A percentile compares a stretch with the other conserved stretches of the same genome.
phyloP scores from a whole-genome alignment of 352 stramenopile genomes.

The Thraustochytrium sp. region DNA sequence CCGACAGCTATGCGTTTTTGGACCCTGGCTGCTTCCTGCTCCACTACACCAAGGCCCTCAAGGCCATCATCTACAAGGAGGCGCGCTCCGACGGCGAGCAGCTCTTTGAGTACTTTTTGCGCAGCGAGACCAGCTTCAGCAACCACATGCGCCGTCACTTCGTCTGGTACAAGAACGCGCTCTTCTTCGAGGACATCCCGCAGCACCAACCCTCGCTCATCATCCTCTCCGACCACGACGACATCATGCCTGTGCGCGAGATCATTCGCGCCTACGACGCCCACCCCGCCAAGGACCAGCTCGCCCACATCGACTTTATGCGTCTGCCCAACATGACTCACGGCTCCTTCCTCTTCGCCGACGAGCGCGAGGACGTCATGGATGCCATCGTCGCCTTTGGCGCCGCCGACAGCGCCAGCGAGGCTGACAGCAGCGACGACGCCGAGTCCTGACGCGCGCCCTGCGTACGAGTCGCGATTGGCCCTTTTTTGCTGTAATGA shows the following conservation, averaged over 20 bases:
- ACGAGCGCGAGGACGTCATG: neutral
- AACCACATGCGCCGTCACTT: conserved; percentile 43
- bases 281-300: neutral
- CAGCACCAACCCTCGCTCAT: neutral
- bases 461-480: too few species aligned
- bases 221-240: conserved; percentile 25
- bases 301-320: conserved; percentile 6
- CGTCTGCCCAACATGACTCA: conserved; percentile 7
- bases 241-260: conserved; percentile 42
- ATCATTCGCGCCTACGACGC: neutral
- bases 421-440: too few species aligned
- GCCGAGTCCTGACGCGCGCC: too few species aligned
- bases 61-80: conserved; percentile 42
- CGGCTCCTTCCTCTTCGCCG: conserved; percentile 12
- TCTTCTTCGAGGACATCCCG: conserved; percentile 39
- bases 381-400: neutral
- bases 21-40: conserved; percentile 26
- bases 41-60: conserved; percentile 37
- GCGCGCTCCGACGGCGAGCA: conserved; percentile 13
- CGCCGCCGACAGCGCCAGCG: too few species aligned
- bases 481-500: too few species aligned
- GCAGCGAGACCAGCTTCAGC: conserved; percentile 37
- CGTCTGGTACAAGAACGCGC: conserved; percentile 20
- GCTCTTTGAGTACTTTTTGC: conserved; percentile 43
- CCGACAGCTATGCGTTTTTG: conserved; percentile 18